Base-by-base conservation (phyloP, 139 green algal genomes). In the Picochlorum sp. region DNA sequence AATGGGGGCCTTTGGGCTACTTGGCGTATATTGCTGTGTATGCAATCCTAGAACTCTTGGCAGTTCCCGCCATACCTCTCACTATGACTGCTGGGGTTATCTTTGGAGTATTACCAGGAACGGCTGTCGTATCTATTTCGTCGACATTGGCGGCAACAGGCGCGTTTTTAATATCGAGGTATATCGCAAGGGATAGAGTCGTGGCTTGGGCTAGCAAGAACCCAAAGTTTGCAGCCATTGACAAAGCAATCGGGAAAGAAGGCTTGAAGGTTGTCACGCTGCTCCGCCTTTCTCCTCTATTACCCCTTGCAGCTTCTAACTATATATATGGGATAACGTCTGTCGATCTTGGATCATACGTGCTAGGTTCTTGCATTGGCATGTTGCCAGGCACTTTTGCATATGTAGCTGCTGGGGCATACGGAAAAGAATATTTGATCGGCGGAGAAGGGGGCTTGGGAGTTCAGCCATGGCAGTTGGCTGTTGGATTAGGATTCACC, bases 341-440 rank as follows among this genome's bases (percentile, higher is more conserved):
- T n/a, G 86, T 98, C 25, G 78, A 91, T 33, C 63, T 89, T 14
- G 24, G 33, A 35, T 67, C 75, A 7, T 98, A 96, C 63, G 79
- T 95, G 40, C 25, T 80, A 3, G 91, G 76, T 36, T 79, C 59
- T 44, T 94, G 78, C 64, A 47, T 95, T 2, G 91, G 90, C 28
- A 96, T 96, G 89, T 78, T 98, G 25, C 91, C 91, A 7, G 91
- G 86, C 26, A 96, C 90, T 0, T 83, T 90, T 29, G 84, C 84
- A 0, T 96, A 93, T 50, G 87, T 96, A 2, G 69, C 61, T 18
- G 77, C 81, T 4, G 81, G 81, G 40, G 36, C 22, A 33, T 69
- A 64, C n/a, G 47, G 71, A 36, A 58, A 61, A 30, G 33, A 39
- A 25, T 36, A 73, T 12, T 16, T 72, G 43, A 7, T 14, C n/a